Conservation (phyloP, 768 basidiomycete species). For the Tricholoma hemisulphureum region DNA sequence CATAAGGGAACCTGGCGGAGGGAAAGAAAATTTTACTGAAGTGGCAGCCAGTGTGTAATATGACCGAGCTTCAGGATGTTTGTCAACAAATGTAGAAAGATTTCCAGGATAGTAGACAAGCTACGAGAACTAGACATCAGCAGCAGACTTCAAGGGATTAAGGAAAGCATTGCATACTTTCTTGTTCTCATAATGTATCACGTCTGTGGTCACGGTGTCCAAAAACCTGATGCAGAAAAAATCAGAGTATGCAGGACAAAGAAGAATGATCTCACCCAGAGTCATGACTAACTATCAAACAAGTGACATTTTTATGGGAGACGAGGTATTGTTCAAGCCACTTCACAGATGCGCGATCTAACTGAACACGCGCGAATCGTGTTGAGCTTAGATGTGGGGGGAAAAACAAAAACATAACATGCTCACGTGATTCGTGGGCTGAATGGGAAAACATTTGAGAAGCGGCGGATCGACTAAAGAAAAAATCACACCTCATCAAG, state of each 20-base stretch:
- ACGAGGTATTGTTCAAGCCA: conserved; percentile 92
- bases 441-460: conserved; percentile 4
- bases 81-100: conserved; percentile 84
- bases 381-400: not conserved
- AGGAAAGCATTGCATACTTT: conserved; percentile 45
- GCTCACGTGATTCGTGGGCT: conserved; percentile 91
- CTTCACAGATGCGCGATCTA: conserved; percentile 79
- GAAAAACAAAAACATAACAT: not conserved
- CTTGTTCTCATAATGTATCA: conserved; percentile 95
- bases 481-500: conserved; percentile 71
- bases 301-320: conserved; percentile 80
- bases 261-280: conserved; percentile 64
- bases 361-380: conserved; percentile 35
- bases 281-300: conserved; percentile 94
- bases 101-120: conserved; percentile 94
- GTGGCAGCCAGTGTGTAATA: conserved; percentile 96
- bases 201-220: conserved; percentile 93
- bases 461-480: not conserved
- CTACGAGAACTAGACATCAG: conserved; percentile 33
- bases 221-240: conserved; percentile 60
- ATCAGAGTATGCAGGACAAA: conserved; percentile 7
- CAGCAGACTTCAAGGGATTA: not conserved
- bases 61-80: conserved; percentile 90
- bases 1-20: conserved; percentile 93
- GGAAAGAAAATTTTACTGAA: conserved; percentile 93